Evolutionary conservation across 108 stramenopile species (phyloP).

Genomic region (Nannochloropsis salina): DNA sequence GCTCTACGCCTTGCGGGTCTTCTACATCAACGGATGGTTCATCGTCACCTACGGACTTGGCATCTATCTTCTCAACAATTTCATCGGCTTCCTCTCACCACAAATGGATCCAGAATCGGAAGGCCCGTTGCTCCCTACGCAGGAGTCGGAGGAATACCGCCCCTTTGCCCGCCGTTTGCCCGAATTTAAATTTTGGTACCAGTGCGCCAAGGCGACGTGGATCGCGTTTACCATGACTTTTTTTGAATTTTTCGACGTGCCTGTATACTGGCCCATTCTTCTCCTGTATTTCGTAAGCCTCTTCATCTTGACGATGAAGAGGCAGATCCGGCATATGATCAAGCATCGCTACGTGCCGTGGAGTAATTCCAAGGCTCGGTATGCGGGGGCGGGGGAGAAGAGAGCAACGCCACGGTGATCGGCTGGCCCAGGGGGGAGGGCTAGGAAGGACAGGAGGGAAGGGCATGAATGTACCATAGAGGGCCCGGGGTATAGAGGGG

Average conservation of each 20-base stretch:
- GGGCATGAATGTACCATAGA: no score
- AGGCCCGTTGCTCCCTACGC: constrained; percentile 50
- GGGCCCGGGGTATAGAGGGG: no score
- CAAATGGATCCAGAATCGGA: constrained; percentile 66
- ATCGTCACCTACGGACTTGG: constrained; percentile 98
- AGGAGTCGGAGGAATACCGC: constrained; percentile 50
- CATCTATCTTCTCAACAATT: constrained; percentile 95
- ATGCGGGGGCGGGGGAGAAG: constrained; percentile 55
- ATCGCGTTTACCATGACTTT: constrained; percentile 85
- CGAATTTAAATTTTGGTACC: constrained; percentile 98
- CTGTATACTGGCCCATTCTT: constrained; percentile 99
- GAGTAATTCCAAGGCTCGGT: constrained; percentile 81
- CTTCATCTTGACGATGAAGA: constrained; percentile 98
- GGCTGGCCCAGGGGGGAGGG: no score
- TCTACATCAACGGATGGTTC: constrained; percentile 91
- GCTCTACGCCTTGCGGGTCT: constrained; percentile 83
- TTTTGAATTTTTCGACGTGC: constrained; percentile 91
- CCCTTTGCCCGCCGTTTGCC: constrained; percentile 91
- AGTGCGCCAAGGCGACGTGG: constrained; percentile 68
- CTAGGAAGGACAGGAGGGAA: no score
- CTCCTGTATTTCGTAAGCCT: constrained; percentile 93
- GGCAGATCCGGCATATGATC: constrained; percentile 98
- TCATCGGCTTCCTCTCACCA: constrained; percentile 95
- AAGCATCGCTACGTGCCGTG: constrained; percentile 97
- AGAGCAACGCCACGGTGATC: constrained; percentile 21